phyloP scores from a whole-genome alignment of 192 early-diverging fungal genomes.

The Mortierella hygrophila region DNA sequence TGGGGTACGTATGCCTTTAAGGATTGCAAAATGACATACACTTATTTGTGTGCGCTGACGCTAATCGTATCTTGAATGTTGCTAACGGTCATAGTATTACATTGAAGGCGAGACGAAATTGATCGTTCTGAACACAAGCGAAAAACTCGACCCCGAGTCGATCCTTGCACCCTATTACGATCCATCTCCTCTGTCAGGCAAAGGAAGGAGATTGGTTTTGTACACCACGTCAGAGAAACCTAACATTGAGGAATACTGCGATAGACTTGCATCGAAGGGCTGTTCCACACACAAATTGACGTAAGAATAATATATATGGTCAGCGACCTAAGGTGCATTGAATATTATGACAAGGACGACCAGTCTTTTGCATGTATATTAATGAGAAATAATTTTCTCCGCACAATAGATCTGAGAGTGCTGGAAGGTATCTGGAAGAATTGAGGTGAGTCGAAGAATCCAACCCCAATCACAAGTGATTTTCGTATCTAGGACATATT shows the following conservation, averaged over 20 bases:
- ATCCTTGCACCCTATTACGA: slow-evolving; percentile 21
- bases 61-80: not conserved
- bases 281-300: not conserved
- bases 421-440: not conserved
- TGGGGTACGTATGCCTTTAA: slow-evolving; percentile 17
- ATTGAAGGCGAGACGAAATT: not conserved
- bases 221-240: not conserved
- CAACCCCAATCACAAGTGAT: not conserved
- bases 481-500: not conserved
- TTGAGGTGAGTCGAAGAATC: not conserved
- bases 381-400: not conserved
- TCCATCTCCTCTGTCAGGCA: slow-evolving; percentile 11
- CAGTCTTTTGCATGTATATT: not conserved
- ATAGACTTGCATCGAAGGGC: not conserved
- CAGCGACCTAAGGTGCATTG: not conserved
- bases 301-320: not conserved
- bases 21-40: not conserved
- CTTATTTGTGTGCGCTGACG: not conserved
- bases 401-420: slow-evolving; percentile 12
- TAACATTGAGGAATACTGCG: slow-evolving; percentile 15
- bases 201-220: slow-evolving; percentile 9
- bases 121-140: slow-evolving; percentile 12
- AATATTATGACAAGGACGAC: not conserved
- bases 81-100: slow-evolving; percentile 7
- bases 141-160: not conserved